Conservation (phyloP, 257 asterid genomes). For the Fraxinus pennsylvanica region DNA sequence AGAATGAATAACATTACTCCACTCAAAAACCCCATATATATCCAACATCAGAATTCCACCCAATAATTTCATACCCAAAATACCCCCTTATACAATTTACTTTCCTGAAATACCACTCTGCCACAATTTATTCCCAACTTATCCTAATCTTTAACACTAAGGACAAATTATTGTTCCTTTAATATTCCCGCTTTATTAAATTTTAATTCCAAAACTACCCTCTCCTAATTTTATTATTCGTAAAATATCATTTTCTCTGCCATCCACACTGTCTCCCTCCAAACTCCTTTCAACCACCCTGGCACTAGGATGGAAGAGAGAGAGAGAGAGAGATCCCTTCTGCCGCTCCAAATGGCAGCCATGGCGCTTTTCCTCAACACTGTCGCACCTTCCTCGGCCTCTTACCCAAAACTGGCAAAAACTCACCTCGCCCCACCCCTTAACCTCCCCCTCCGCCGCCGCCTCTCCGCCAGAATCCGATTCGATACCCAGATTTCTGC, state of each 20-base stretch:
- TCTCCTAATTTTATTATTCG: neutral
- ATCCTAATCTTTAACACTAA: neutral
- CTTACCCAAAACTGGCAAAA: slow-evolving; percentile 37
- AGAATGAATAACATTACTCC: neutral
- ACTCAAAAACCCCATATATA: slow-evolving; percentile 20
- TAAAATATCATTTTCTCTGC: neutral
- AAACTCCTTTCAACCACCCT: slow-evolving; percentile 18
- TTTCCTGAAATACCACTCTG: slow-evolving; percentile 25
- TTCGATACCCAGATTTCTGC: slow-evolving; percentile 41
- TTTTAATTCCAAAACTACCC: slow-evolving; percentile 9
- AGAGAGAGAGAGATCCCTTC: slow-evolving; percentile 15
- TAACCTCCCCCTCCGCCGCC: slow-evolving; percentile 29
- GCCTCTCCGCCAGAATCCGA: slow-evolving; percentile 32
- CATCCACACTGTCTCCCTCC: slow-evolving; percentile 31
- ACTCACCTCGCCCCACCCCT: slow-evolving; percentile 38
- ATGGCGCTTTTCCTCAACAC: slow-evolving; percentile 64
- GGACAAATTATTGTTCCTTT: neutral
- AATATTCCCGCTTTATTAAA: neutral
- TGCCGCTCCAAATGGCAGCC: slow-evolving; percentile 49
- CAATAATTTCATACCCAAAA: neutral
- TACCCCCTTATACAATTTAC: neutral
- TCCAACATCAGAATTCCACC: slow-evolving; percentile 26
- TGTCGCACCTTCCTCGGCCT: slow-evolving; percentile 27
- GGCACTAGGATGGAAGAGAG: neutral
- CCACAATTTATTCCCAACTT: neutral